A percentile compares a stretch with the other conserved stretches of the same genome.
Evolutionary conservation across 805 yeast genomes (phyloP).

Genomic region (Priceomyces haplophilus): DNA sequence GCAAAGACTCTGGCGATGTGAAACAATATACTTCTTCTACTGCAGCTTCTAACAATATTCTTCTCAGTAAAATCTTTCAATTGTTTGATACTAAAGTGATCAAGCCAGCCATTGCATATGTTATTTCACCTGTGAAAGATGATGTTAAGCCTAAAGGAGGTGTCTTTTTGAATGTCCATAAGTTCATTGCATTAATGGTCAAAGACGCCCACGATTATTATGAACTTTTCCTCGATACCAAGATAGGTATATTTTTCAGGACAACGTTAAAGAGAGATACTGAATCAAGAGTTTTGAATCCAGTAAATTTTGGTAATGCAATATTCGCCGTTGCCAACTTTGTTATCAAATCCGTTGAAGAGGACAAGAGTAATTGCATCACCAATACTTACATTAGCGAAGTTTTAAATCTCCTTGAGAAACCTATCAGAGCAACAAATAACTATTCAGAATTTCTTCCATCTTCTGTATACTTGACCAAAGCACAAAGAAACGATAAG

Average conservation of each 20-base stretch:
- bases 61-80: slow-evolving; percentile 5
- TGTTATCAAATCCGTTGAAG: slow-evolving; percentile 57
- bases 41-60: not conserved
- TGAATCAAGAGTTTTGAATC: slow-evolving; percentile 56
- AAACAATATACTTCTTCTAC: slow-evolving; percentile 5
- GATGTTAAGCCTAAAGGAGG: not conserved
- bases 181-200: not conserved
- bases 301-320: slow-evolving; percentile 58
- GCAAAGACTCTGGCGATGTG: not conserved
- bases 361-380: slow-evolving; percentile 57
- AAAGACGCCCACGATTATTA: slow-evolving; percentile 13
- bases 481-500: slow-evolving; percentile 13
- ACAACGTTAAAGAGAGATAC: slow-evolving; percentile 50
- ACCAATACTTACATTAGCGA: slow-evolving; percentile 54
- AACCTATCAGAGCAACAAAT: slow-evolving; percentile 46
- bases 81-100: slow-evolving; percentile 14
- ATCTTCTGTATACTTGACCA: slow-evolving; percentile 47
- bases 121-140: slow-evolving; percentile 1
- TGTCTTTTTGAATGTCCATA: not conserved
- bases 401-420: slow-evolving; percentile 56
- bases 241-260: slow-evolving; percentile 36
- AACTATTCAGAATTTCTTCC: slow-evolving; percentile 38
- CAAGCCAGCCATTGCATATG: slow-evolving; percentile 10
- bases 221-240: slow-evolving; percentile 27
- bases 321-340: slow-evolving; percentile 59